phyloP scores from a whole-genome alignment of 345 rosid species.

The Populus tremula region DNA sequence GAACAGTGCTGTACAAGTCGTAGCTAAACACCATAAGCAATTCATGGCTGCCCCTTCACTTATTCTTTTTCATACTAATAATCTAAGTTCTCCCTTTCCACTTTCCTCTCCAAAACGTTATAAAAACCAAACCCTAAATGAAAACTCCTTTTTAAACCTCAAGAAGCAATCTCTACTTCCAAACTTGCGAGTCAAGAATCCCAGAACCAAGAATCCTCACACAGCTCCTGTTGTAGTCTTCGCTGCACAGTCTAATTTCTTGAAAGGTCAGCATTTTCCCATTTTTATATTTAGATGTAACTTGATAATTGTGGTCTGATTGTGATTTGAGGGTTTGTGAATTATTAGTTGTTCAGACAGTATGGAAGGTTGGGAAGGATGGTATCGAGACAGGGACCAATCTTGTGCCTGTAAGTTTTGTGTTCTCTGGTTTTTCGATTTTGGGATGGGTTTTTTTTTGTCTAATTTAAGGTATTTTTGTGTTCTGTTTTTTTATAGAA shows the following conservation, averaged over 20 bases:
- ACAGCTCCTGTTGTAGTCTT: slow-evolving; percentile 25
- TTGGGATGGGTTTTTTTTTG: no score
- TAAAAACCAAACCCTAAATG: slow-evolving; percentile 27
- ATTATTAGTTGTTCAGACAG: slow-evolving; percentile 65
- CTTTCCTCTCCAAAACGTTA: slow-evolving; percentile 20
- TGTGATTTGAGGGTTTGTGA: slow-evolving; percentile 1
- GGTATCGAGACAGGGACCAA: slow-evolving; percentile 79
- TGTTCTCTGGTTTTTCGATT: background rate
- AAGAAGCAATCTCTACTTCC: slow-evolving; percentile 24
- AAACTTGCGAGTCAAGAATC: slow-evolving; percentile 18
- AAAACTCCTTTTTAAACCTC: slow-evolving; percentile 24
- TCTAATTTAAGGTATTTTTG: background rate
- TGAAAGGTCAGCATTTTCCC: slow-evolving; percentile 40
- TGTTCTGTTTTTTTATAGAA: slow-evolving; percentile 6
- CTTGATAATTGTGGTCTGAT: background rate
- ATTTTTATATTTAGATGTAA: background rate
- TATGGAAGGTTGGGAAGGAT: slow-evolving; percentile 79
- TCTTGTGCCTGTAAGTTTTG: slow-evolving; percentile 75
- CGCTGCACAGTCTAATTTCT: slow-evolving; percentile 48
- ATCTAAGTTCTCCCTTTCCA: slow-evolving; percentile 19
- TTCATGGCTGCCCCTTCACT: slow-evolving; percentile 26
- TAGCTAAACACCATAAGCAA: background rate
- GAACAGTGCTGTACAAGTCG: no score
- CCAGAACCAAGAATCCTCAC: slow-evolving; percentile 24
- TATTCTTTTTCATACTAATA: slow-evolving; percentile 4